Conservation (phyloP, 23 red algal species). For the Gracilaria domingensis region DNA sequence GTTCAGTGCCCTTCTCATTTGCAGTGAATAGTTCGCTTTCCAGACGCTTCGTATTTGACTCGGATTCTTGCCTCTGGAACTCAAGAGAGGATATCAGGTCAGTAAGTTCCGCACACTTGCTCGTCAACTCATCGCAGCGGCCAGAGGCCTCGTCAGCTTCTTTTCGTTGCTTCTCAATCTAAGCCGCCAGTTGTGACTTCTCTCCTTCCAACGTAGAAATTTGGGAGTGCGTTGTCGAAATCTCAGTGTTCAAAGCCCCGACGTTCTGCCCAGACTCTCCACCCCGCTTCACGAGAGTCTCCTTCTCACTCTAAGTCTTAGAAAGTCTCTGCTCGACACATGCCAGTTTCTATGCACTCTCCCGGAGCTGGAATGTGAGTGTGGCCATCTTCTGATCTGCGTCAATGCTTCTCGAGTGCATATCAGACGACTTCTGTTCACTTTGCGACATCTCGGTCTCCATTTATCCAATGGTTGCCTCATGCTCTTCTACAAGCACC, state of each 20-base stretch:
- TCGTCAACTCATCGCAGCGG: slow-evolving; percentile 16
- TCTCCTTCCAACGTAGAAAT: background rate
- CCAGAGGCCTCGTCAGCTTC: background rate
- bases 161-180: background rate
- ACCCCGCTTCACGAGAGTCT: background rate
- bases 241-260: background rate
- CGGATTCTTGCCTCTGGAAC: background rate
- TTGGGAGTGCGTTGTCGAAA: background rate
- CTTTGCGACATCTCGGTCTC: slow-evolving; percentile 11
- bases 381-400: slow-evolving; percentile 28
- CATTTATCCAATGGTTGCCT: slow-evolving; percentile 17
- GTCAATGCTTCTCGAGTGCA: slow-evolving; percentile 38
- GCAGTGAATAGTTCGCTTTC: slow-evolving; percentile 4
- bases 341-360: background rate
- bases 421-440: slow-evolving; percentile 14
- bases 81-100: slow-evolving; percentile 15
- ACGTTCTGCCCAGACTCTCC: background rate
- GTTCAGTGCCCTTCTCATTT: slow-evolving; percentile 21
- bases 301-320: background rate
- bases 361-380: slow-evolving; percentile 7
- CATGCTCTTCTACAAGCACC: slow-evolving; percentile 9
- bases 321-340: background rate
- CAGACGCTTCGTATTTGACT: background rate
- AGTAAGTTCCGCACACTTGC: slow-evolving; percentile 1
- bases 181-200: background rate